Conservation (phyloP, 305 asterid genomes). For the Fraxinus xanthoxyloides region DNA sequence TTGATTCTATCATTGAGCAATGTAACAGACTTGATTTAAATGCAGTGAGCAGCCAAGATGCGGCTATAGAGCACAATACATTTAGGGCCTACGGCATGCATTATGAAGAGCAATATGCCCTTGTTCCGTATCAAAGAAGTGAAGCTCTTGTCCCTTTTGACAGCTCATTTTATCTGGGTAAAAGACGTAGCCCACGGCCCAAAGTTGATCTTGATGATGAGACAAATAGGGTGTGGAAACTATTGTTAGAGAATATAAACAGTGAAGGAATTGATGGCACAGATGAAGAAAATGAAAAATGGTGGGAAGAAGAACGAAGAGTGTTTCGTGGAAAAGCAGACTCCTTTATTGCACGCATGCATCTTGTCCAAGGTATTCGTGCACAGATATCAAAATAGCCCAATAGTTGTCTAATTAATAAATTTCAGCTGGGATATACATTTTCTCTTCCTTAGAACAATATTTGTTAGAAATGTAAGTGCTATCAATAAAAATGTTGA, state of each 20-base stretch:
- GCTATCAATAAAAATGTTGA: background rate
- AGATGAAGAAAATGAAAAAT: constrained; percentile 75
- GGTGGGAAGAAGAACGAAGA: constrained; percentile 96
- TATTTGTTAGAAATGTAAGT: background rate
- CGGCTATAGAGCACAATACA: constrained; percentile 34
- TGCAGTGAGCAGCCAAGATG: constrained; percentile 33
- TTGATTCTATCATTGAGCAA: constrained; percentile 56
- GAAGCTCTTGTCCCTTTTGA: constrained; percentile 67
- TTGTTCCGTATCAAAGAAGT: constrained; percentile 64
- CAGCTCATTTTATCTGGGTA: constrained; percentile 42
- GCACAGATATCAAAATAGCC: constrained; percentile 6
- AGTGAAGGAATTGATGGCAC: constrained; percentile 93
- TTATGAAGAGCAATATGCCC: constrained; percentile 48
- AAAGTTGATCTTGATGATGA: constrained; percentile 95
- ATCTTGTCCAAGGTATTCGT: constrained; percentile 86
- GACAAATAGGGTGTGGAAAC: constrained; percentile 93
- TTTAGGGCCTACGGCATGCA: constrained; percentile 29
- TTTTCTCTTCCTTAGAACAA: constrained; percentile 4
- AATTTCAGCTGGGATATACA: constrained; percentile 13
- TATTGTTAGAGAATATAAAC: constrained; percentile 82
- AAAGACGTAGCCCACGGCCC: constrained; percentile 60
- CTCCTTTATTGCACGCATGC: constrained; percentile 96
- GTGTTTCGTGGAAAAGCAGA: constrained; percentile 87
- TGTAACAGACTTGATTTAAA: constrained; percentile 56
- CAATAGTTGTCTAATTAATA: background rate